Evolutionary conservation across 179 eudicot genomes (phyloP).

Genomic region (Gypsophila paniculata): DNA sequence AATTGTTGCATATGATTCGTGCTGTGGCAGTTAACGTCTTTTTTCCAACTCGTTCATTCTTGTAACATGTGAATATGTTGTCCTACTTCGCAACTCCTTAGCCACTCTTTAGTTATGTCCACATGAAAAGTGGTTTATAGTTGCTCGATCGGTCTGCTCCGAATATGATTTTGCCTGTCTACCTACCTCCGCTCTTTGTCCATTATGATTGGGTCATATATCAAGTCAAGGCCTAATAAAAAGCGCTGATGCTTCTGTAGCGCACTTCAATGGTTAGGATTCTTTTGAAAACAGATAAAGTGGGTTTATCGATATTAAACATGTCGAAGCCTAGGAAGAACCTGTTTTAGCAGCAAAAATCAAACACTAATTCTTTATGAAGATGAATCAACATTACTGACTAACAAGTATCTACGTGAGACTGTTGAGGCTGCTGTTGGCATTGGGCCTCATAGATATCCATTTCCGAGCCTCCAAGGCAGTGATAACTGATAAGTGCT

Average conservation of each 20-base stretch:
- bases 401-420: not conserved
- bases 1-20: no score
- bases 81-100: no score
- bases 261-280: not conserved
- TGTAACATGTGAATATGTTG: no score
- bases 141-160: no score
- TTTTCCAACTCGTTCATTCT: not conserved
- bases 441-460: not conserved
- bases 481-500: not conserved
- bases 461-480: not conserved
- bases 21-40: no score
- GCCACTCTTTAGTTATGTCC: not conserved
- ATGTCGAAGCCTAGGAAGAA: not conserved
- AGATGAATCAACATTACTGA: not conserved
- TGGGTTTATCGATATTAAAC: not conserved
- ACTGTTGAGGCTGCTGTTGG: not conserved
- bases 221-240: not conserved
- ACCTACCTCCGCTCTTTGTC: not conserved
- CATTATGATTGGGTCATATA: not conserved
- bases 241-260: not conserved
- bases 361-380: no score
- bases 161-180: not conserved
- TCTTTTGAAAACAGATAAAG: not conserved
- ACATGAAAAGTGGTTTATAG: not conserved
- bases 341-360: not conserved